Conservation (phyloP, 305 asterid genomes). For the Fraxinus albicans region DNA sequence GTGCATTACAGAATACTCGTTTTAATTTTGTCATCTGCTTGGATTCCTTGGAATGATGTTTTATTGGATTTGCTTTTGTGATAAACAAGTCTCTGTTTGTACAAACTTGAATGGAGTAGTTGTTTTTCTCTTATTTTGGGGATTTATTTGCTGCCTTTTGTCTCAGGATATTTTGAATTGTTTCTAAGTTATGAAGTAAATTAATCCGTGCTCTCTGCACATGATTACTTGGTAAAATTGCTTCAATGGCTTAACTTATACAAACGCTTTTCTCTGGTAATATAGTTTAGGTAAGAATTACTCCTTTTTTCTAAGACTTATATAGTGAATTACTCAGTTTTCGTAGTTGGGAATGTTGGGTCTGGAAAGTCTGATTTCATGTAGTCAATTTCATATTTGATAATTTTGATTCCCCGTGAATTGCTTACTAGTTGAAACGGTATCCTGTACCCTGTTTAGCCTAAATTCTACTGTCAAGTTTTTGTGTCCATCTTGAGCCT, state of each 20-base stretch:
- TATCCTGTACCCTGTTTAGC: neutral
- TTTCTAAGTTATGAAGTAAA: neutral
- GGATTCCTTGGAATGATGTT: conserved; percentile 11
- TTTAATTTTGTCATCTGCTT: conserved; percentile 12
- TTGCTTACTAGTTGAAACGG: neutral
- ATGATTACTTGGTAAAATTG: neutral
- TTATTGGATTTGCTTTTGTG: conserved; percentile 7
- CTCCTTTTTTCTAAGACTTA: neutral
- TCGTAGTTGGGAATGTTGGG: neutral
- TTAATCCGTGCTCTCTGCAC: neutral
- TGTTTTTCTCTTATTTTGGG: neutral
- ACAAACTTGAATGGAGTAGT: conserved; percentile 4
- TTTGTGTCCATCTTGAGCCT: too few species aligned
- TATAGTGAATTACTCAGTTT: neutral
- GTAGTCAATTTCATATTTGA: neutral
- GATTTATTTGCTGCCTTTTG: neutral
- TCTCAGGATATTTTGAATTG: neutral
- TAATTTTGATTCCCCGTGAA: neutral
- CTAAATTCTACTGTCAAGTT: neutral
- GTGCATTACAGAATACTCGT: conserved; percentile 2
- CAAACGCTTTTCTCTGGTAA: neutral
- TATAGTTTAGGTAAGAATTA: neutral
- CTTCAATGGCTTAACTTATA: neutral
- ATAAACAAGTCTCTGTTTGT: too few species aligned
- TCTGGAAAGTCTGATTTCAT: neutral